Conservation (phyloP, 208 protist species). For the Trypanosoma scelopori region DNA sequence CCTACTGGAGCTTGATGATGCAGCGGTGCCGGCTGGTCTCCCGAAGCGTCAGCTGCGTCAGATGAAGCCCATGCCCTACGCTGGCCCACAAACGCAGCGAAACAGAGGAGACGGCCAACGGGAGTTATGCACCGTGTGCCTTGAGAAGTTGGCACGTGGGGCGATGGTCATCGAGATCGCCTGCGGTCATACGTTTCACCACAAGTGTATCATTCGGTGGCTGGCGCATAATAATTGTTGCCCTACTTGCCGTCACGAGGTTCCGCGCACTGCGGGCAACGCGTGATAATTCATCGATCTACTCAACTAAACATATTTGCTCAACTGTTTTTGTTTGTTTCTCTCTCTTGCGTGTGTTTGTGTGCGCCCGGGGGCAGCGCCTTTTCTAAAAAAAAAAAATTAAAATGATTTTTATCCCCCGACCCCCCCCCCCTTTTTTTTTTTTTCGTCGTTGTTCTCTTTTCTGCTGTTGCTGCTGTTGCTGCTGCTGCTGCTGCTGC, state of each 20-base stretch:
- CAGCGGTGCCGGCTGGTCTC: constrained; percentile 23
- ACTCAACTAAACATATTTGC: not conserved
- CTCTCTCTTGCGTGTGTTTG: constrained; percentile 3
- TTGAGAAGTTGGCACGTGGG: constrained; percentile 28
- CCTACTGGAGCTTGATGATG: constrained; percentile 30
- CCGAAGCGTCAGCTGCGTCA: constrained; percentile 29
- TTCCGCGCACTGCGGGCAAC: constrained; percentile 5
- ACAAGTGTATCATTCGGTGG: constrained; percentile 45
- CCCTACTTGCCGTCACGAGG: constrained; percentile 40
- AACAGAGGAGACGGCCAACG: not conserved
- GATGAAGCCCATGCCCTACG: constrained; percentile 16
- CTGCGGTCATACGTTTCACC: constrained; percentile 43
- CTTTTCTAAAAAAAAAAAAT: too few relatives aligned
- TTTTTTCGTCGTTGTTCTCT: too few relatives aligned
- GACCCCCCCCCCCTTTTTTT: too few relatives aligned
- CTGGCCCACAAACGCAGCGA: not conserved
- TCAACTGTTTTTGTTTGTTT: constrained; percentile 18
- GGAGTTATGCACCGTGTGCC: constrained; percentile 40
- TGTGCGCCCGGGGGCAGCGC: too few relatives aligned
- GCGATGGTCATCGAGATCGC: constrained; percentile 23
- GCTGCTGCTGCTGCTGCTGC: too few relatives aligned
- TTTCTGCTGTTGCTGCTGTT: too few relatives aligned
- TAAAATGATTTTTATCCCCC: too few relatives aligned
- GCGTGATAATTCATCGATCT: not conserved
- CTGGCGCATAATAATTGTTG: constrained; percentile 41